Base-by-base conservation (phyloP, 371 early-diverging fungal genomes). In the Mortierella sp. region DNA sequence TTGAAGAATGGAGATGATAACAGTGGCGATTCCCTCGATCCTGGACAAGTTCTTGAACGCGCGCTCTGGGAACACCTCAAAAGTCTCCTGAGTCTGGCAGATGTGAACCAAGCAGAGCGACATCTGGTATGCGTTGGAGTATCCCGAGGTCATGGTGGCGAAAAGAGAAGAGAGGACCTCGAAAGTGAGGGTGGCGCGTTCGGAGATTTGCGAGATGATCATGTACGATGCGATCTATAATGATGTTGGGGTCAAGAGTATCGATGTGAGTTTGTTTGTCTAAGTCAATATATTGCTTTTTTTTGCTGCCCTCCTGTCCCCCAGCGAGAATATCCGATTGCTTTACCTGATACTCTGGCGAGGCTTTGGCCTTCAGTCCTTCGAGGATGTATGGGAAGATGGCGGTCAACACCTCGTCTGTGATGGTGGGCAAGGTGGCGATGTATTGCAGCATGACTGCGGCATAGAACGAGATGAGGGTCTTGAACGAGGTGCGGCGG, bases 401-500 rank as follows among this genome's bases (percentile, higher is more conserved):
- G 31, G 91, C 85, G 6, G 89, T 86, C 45, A 91, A 65, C 34
- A 73, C 73, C 47, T 86, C 86, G 37, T 90, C 90, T 7, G 87
- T 87, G 55, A 95, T 80, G 9, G 82, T 66, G 19, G 88, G 82
- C 10, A 89, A 52, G 3, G 87, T 48, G n/a, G 88, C 86, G 65
- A 94, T 84, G 70, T 88, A 93, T 61, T 91, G 89, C 41, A 91
- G 87, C 83, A 94, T 68, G 10, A 90, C 88, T 26, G 91, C 91
- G 29, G 91, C 89, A 76, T 92, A 94, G 74, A 95, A 95, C 0
- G 94, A 89, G 68, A 90, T 88, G 31, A 94, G 77, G 0, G 91
- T 91, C 50, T 88, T 86, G 88, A 86, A 90, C 13, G 87, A 85
- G 10, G 87, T 87, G 2, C 81, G 76, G 44, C 85, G 71, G 24